These are phyloP conservation scores for Phytophthora syringae DNA, from an alignment of 352 stramenopile genomes.

Conservation along the genomic window DNA sequence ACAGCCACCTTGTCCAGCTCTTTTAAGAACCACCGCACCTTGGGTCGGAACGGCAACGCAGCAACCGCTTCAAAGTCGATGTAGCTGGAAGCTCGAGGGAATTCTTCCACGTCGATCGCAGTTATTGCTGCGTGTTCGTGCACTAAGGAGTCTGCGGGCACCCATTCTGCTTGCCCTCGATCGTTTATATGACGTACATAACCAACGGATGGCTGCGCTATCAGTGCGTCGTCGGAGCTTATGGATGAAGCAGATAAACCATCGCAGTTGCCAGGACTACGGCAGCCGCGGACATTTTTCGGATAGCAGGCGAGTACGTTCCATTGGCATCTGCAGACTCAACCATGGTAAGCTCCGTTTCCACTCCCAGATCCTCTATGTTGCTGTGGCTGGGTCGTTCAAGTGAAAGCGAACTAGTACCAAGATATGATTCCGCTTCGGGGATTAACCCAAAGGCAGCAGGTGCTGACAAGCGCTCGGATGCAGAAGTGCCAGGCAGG, in stretches of 20 bases:
- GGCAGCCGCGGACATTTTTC: slow-evolving; percentile 45
- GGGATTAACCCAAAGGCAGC: slow-evolving; percentile 19
- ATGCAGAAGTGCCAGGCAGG: slow-evolving; percentile 15
- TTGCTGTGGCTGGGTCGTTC: slow-evolving; percentile 20
- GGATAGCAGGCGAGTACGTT: slow-evolving; percentile 59
- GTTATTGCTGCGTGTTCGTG: slow-evolving; percentile 51
- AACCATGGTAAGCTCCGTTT: slow-evolving; percentile 79
- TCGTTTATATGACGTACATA: slow-evolving; percentile 82
- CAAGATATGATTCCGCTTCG: slow-evolving; percentile 12
- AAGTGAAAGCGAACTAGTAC: slow-evolving; percentile 11
- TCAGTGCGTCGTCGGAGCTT: slow-evolving; percentile 42
- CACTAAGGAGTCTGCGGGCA: slow-evolving; percentile 70
- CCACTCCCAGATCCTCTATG: slow-evolving; percentile 44
- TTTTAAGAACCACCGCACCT: slow-evolving; percentile 82
- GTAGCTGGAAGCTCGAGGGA: slow-evolving; percentile 66
- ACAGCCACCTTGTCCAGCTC: slow-evolving; percentile 80
- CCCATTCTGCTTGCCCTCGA: slow-evolving; percentile 72
- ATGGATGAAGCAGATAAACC: slow-evolving; percentile 10
- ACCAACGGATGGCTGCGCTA: slow-evolving; percentile 72
- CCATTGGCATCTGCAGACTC: slow-evolving; percentile 40
- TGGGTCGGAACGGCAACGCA: slow-evolving; percentile 71
- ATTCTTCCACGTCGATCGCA: slow-evolving; percentile 76
- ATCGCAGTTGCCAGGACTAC: slow-evolving; percentile 12
- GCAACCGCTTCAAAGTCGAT: slow-evolving; percentile 85
- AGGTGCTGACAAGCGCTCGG: slow-evolving; percentile 33